Evolutionary conservation across 352 stramenopile species (phyloP).

Genomic region (Phytophthora pini): DNA sequence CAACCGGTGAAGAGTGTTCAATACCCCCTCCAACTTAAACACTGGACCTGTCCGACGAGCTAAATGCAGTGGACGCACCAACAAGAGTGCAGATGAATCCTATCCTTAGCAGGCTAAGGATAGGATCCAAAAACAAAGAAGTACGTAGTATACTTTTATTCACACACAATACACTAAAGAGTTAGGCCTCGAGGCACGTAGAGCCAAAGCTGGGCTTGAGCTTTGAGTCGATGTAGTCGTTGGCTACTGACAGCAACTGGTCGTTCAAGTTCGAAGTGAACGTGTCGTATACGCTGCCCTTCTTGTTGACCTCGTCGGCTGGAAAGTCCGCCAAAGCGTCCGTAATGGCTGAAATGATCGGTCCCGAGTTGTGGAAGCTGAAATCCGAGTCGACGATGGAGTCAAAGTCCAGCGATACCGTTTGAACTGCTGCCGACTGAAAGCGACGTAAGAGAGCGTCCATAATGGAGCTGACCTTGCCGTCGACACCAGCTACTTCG

Average conservation of each 20-base stretch:
- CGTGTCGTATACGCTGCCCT: slow-evolving; percentile 55
- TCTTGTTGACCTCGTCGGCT: slow-evolving; percentile 61
- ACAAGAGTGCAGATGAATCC: not conserved
- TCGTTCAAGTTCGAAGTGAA: slow-evolving; percentile 44
- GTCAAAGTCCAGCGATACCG: slow-evolving; percentile 45
- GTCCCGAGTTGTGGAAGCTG: slow-evolving; percentile 46
- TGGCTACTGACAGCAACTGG: slow-evolving; percentile 49
- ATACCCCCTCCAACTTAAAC: too few relatives aligned
- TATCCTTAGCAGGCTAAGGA: slow-evolving; percentile 23
- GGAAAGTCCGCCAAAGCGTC: slow-evolving; percentile 52
- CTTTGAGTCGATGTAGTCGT: slow-evolving; percentile 48
- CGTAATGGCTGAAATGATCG: slow-evolving; percentile 48
- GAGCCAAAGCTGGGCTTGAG: slow-evolving; percentile 53
- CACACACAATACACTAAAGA: not conserved
- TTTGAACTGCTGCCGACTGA: slow-evolving; percentile 33
- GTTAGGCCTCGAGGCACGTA: slow-evolving; percentile 35
- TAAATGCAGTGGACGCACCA: slow-evolving; percentile 9
- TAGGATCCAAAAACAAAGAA: not conserved
- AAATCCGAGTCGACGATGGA: slow-evolving; percentile 53
- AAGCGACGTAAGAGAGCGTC: slow-evolving; percentile 40
- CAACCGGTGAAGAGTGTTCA: not conserved
- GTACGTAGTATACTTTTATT: slow-evolving; percentile 11
- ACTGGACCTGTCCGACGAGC: not conserved
- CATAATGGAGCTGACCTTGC: slow-evolving; percentile 42
- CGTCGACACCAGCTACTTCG: slow-evolving; percentile 40